Evolutionary conservation across 2,329 filamentous ascomycete genomes (phyloP).

Genomic region (Venturia pyrina): DNA sequence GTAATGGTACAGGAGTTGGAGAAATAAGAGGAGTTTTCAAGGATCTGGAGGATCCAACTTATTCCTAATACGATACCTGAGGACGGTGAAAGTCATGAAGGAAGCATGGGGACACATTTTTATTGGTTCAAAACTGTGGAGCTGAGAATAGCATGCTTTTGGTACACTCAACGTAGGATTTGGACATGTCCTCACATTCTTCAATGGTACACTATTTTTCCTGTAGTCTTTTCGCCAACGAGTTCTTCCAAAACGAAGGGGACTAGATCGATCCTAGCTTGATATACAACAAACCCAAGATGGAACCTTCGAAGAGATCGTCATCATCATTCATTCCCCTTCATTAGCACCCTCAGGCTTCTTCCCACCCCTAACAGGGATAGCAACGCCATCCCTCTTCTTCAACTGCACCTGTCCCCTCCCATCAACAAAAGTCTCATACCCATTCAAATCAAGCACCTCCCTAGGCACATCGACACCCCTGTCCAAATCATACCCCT

Average conservation of each 20-base stretch:
- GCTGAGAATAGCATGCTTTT: neutral
- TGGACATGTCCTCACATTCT: neutral
- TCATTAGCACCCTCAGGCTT: neutral
- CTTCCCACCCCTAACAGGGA: neutral
- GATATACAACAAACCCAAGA: neutral
- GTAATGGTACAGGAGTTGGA: neutral
- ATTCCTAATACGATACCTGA: neutral
- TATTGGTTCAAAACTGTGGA: neutral
- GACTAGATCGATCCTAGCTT: too few species aligned
- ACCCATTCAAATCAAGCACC: slow-evolving; percentile 13
- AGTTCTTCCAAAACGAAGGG: neutral
- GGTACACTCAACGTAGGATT: neutral
- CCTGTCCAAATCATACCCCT: slow-evolving; percentile 1
- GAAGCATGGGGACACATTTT: neutral
- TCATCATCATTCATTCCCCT: neutral
- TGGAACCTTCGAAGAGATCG: too few species aligned
- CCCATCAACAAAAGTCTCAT: slow-evolving; percentile 13
- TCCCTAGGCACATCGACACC: slow-evolving; percentile 13
- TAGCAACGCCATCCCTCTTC: slow-evolving; percentile 5
- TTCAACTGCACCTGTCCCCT: slow-evolving; percentile 12
- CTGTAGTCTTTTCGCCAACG: too few species aligned
- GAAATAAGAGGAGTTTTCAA: neutral
- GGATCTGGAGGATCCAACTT: neutral
- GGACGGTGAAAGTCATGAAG: too few species aligned
- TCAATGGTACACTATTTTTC: neutral